Base-by-base conservation (phyloP, 306 rosid species). In the Abrus precatorius region DNA sequence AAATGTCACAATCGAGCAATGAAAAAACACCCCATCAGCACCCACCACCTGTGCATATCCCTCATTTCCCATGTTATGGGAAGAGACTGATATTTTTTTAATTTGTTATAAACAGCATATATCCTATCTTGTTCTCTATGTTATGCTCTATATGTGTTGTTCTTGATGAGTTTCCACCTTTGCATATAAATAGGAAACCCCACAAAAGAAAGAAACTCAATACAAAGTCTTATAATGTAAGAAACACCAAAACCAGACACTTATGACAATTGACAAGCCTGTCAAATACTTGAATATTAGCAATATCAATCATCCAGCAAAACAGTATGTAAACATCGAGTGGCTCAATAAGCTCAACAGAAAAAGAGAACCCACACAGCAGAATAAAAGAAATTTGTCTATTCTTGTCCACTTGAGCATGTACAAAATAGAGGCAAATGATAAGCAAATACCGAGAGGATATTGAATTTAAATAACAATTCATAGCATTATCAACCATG, bases 1-100 rank as follows among this genome's bases (percentile, higher is more conserved):
- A 93, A 87, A 89, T 82, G 94, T 90, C 97, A 96, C 92, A 89
- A 83, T 88, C 90, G 93, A 89, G 90, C 96, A 84, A 93, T 86
- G 92, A 88, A 90, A 84, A 92, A 88, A 90, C 89, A 92, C 90
- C 89, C 85, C 83, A 92, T 88, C 90, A 79, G 95, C 90, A 89
- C 88, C 85, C 88, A 87, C 84, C 94, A 96, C 92, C 99, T 90
- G 98, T 87, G 92, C 90, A 86, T 91, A 88, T 88, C 93, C 93
- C 93, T 93, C 89, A 79, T 87, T 95, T 88, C 90, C 90, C 99
- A 78, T 75, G 83, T 74, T 72, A 85, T 71, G 87, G 91, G 91
- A 88, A 87, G 90, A 85, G 89, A 83, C 80, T 79, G 91, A 73
- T 83, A 83, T 67, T 87, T 87, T 20, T 86, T 76, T 77, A 76